A percentile compares a stretch with the other conserved stretches of the same genome.
Evolutionary conservation across 768 basidiomycete species (phyloP).

Genomic region (Pleurotus eryngii): DNA sequence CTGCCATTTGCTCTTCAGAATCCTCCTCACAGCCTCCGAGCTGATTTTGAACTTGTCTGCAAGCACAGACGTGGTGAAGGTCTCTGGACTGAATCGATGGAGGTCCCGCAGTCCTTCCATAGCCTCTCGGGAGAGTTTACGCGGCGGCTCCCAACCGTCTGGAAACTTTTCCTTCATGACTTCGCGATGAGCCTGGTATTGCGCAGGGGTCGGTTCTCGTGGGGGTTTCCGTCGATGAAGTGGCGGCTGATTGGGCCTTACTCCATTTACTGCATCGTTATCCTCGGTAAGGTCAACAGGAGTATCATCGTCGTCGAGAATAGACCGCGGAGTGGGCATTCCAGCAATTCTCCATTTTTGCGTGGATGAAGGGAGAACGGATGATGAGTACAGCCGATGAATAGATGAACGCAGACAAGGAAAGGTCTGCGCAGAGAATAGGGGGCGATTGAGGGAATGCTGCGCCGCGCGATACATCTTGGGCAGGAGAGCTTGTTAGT

Average conservation of each 20-base stretch:
- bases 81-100: constrained; percentile 58
- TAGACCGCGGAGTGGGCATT: constrained; percentile 37
- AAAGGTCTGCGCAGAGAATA: neutral
- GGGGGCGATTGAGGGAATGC: neutral
- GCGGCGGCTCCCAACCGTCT: constrained; percentile 73
- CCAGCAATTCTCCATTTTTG: constrained; percentile 39
- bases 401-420: neutral
- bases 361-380: constrained; percentile 9
- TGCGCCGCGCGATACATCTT: constrained; percentile 16
- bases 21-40: constrained; percentile 77
- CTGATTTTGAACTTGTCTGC: constrained; percentile 76
- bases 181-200: constrained; percentile 49
- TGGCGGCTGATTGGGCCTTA: constrained; percentile 31
- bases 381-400: constrained; percentile 7
- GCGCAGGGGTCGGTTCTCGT: constrained; percentile 40
- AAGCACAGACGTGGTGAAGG: constrained; percentile 64
- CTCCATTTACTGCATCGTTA: constrained; percentile 44
- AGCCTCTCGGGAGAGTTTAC: constrained; percentile 76
- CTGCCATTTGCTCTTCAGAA: constrained; percentile 73
- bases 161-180: constrained; percentile 55
- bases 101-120: constrained; percentile 78
- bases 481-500: constrained; percentile 12
- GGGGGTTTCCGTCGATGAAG: constrained; percentile 36
- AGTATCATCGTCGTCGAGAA: constrained; percentile 45
- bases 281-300: constrained; percentile 51